Percentiles rank a stretch among this genome's conserved stretches.
phyloP scores from a whole-genome alignment of 495 filamentous ascomycete species.

The Penicillium nucicola region DNA sequence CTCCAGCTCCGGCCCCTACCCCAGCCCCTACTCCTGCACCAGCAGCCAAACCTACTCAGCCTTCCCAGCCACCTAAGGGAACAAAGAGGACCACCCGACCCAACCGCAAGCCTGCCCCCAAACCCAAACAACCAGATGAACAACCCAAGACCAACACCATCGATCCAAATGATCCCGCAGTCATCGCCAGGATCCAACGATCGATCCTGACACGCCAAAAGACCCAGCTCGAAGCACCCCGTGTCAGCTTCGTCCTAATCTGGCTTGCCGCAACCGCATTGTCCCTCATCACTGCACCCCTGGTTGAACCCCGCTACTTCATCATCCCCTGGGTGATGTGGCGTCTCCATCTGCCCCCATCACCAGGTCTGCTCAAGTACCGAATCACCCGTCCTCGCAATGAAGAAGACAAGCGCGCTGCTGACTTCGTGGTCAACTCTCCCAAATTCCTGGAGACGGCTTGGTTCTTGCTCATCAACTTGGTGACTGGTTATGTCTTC shows the following conservation, averaged over 20 bases:
- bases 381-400: slow-evolving; percentile 16
- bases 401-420: slow-evolving; percentile 25
- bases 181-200: slow-evolving; percentile 30
- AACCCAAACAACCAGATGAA: slow-evolving; percentile 11
- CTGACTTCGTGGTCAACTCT: slow-evolving; percentile 30
- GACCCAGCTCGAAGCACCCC: slow-evolving; percentile 26
- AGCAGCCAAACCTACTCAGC: neutral
- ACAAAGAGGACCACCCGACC: slow-evolving; percentile 21
- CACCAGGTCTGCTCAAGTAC: slow-evolving; percentile 32
- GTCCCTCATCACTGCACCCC: slow-evolving; percentile 79
- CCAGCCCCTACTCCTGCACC: neutral
- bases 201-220: slow-evolving; percentile 34
- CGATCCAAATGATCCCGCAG: slow-evolving; percentile 29
- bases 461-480: slow-evolving; percentile 76
- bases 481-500: slow-evolving; percentile 75
- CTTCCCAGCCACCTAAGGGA: slow-evolving; percentile 17
- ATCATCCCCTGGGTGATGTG: slow-evolving; percentile 95
- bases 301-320: slow-evolving; percentile 94
- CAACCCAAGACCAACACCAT: slow-evolving; percentile 5
- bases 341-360: slow-evolving; percentile 70
- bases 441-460: slow-evolving; percentile 66
- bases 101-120: slow-evolving; percentile 25
- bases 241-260: slow-evolving; percentile 58
- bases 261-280: slow-evolving; percentile 71
- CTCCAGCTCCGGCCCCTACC: neutral